phyloP scores from a whole-genome alignment of 441 rosid species.

The Melastoma candidum region DNA sequence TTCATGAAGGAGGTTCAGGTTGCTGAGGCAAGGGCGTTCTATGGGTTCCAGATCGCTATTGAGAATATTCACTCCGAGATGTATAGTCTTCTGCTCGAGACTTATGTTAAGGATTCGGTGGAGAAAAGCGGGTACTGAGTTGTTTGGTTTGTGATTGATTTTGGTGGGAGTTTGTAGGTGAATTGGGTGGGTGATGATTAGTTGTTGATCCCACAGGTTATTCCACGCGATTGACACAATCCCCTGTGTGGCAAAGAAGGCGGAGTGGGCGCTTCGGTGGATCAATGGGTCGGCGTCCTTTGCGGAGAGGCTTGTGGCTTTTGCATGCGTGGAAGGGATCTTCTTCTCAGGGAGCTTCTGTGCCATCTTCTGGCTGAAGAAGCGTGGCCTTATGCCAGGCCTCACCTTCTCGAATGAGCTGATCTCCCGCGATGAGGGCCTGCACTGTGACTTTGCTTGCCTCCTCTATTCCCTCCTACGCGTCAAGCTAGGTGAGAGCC shows the following conservation, averaged over 20 bases:
- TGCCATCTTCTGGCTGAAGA: conserved; percentile 22
- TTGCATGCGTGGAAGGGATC: conserved; percentile 23
- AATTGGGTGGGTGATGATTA: too few species aligned
- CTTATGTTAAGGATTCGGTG: conserved; percentile 38
- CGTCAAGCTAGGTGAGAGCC: conserved; percentile 16
- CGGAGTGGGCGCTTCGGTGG: conserved; percentile 58
- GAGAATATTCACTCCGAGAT: conserved; percentile 67
- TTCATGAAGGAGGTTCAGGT: conserved; percentile 67
- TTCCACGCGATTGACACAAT: conserved; percentile 51
- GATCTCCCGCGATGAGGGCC: conserved; percentile 21
- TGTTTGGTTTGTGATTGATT: too few species aligned
- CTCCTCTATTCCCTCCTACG: conserved; percentile 14
- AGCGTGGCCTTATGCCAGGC: conserved; percentile 20
- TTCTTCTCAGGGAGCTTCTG: conserved; percentile 27
- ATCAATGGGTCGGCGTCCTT: conserved; percentile 45
- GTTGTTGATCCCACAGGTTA: conserved; percentile 14
- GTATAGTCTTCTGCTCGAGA: conserved; percentile 56
- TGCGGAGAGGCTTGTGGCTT: conserved; percentile 19
- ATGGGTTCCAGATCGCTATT: conserved; percentile 62
- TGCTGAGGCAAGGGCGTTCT: conserved; percentile 57
- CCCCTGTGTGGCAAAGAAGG: conserved; percentile 53
- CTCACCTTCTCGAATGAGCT: conserved; percentile 23
- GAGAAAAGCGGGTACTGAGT: conserved; percentile 21
- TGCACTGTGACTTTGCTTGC: conserved; percentile 23
- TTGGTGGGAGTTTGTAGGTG: too few species aligned